These are phyloP conservation scores for Solanum medicagineum DNA, from an alignment of 257 asterid species.

Conservation along the genomic window DNA sequence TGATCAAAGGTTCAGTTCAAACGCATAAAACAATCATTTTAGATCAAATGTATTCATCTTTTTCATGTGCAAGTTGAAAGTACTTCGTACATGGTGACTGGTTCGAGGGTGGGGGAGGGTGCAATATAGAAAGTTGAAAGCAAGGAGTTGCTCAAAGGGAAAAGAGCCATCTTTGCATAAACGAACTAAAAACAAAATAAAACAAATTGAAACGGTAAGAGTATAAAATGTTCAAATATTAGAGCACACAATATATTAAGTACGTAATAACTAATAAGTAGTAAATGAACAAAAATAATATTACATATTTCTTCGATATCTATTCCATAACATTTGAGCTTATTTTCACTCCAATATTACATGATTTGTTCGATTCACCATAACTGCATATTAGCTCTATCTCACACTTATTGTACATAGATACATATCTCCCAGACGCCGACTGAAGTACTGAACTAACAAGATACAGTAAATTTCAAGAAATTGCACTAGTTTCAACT, in stretches of 20 bases:
- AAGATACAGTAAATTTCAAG: not conserved
- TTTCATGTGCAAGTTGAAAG: not conserved
- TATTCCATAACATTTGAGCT: not conserved
- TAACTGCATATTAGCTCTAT: not conserved
- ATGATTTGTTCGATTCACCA: not conserved
- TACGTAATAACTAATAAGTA: not conserved
- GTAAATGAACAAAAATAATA: not conserved
- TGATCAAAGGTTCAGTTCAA: not conserved
- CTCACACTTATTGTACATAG: not conserved
- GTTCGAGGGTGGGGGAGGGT: not conserved
- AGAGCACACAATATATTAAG: no score
- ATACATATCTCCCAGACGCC: not conserved
- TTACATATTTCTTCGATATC: not conserved
- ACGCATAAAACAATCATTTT: not conserved
- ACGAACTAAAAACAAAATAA: no score
- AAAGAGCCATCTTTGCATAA: no score
- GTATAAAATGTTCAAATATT: no score
- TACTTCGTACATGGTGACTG: not conserved
- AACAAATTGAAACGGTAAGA: no score
- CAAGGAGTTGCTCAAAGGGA: no score
- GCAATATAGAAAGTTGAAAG: no score
- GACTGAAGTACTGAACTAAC: not conserved
- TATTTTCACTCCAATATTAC: not conserved
- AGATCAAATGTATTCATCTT: not conserved
- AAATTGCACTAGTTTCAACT: not conserved